phyloP scores from a whole-genome alignment of 805 yeast species.

The Barnettozyma populi region DNA sequence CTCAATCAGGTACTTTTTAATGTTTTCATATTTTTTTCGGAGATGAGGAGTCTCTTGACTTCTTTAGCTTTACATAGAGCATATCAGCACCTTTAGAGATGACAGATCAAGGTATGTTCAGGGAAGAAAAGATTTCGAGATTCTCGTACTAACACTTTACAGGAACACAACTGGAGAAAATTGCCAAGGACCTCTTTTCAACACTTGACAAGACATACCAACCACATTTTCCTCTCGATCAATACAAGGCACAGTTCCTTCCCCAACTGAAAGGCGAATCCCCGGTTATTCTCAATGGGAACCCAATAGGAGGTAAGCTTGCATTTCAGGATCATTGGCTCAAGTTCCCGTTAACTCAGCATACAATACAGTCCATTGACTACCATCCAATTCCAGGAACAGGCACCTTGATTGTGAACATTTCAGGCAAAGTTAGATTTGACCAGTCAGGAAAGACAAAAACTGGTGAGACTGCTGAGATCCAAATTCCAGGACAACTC shows the following conservation, averaged over 20 bases:
- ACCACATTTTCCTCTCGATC: slow-evolving; percentile 14
- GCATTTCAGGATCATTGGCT: slow-evolving; percentile 58
- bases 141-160: neutral
- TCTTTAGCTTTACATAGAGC: neutral
- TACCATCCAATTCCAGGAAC: slow-evolving; percentile 66
- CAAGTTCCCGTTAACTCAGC: slow-evolving; percentile 52
- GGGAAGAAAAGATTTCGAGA: neutral
- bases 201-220: slow-evolving; percentile 21
- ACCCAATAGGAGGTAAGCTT: slow-evolving; percentile 45
- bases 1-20: neutral
- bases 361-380: slow-evolving; percentile 58
- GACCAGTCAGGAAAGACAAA: slow-evolving; percentile 72
- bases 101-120: slow-evolving; percentile 11
- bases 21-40: neutral
- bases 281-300: slow-evolving; percentile 54
- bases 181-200: slow-evolving; percentile 21
- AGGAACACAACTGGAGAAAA: slow-evolving; percentile 19
- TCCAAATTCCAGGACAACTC: slow-evolving; percentile 22
- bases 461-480: slow-evolving; percentile 58
- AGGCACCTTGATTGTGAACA: slow-evolving; percentile 44
- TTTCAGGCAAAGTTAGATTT: slow-evolving; percentile 58
- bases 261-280: slow-evolving; percentile 47
- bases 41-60: no score
- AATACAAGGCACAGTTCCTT: slow-evolving; percentile 22
- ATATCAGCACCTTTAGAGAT: neutral